phyloP scores from a whole-genome alignment of 2,329 filamentous ascomycete species.

The Pyrenochaeta sp. region DNA sequence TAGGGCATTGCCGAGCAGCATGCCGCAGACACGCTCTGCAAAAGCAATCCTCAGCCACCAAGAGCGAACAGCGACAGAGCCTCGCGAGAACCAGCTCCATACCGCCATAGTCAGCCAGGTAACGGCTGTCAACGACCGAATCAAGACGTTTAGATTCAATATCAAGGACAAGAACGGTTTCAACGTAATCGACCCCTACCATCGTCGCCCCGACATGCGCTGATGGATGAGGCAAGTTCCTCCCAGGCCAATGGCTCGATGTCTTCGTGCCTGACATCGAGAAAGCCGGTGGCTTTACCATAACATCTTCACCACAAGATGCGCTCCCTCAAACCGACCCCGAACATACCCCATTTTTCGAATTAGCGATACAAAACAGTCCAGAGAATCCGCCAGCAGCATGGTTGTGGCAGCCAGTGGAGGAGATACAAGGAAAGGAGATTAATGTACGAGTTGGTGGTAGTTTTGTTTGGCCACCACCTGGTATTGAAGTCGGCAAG shows the following conservation, averaged over 20 bases:
- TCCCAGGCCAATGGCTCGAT: conserved; percentile 89
- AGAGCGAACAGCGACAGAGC: conserved; percentile 76
- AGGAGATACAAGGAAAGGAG: conserved; percentile 64
- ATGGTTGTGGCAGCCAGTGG: conserved; percentile 71
- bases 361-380: conserved; percentile 79
- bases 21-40: conserved; percentile 39
- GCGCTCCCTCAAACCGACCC: conserved; percentile 46
- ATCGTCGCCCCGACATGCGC: conserved; percentile 33
- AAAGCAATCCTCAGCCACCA: conserved; percentile 61
- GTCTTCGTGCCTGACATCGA: conserved; percentile 73
- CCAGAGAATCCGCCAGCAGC: conserved; percentile 74
- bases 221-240: conserved; percentile 63
- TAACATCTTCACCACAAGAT: conserved; percentile 75
- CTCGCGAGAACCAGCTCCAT: conserved; percentile 71
- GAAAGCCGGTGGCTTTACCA: conserved; percentile 85
- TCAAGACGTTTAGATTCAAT: conserved; percentile 72
- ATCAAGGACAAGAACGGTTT: conserved; percentile 60
- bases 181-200: conserved; percentile 54
- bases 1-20: conserved; percentile 35
- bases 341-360: conserved; percentile 63
- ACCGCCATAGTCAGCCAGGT: conserved; percentile 68
- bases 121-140: conserved; percentile 68
- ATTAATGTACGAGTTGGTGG: conserved; percentile 78
- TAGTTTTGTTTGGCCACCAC: conserved; percentile 79
- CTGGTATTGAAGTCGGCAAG: conserved; percentile 50